Evolutionary conservation across 306 rosid genomes (phyloP), one percentile per base, ranked within the genome.

Genomic region (Vachellia collinsii): DNA sequence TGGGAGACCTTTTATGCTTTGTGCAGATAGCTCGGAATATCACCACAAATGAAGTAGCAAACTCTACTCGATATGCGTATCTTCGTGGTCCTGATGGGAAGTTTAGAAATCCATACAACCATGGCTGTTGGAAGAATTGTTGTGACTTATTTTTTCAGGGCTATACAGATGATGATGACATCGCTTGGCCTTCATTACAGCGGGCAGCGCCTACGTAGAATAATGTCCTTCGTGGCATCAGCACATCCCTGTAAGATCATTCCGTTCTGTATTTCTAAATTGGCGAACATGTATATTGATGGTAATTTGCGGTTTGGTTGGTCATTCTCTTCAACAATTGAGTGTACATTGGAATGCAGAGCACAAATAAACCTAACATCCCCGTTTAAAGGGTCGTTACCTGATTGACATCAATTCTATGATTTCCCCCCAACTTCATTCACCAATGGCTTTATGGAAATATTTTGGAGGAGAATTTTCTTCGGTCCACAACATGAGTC

Each of bases 1-100:
- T 41, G 25, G 56, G 59, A 29, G 6, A 64, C 6, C 76, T 61
- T 74, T 85, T 79, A 66, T 84, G 51, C 53, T 16, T 82, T 17
- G 77, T 76, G 83, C 92, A 93, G 99, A 88, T 94, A 77, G 95
- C 97, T 79, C 95, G 91, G 75, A 94, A 94, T 86, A 83, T 94
- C 88, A 94, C 99, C 29, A 93, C 97, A 19, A 93, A 93, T 38
- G 99, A 94, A 83, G 10, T 86, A 50, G 95, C 94, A 46, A 94
- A 94, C 72, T 88, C 92, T 7, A 6, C 82, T 75, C 97, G 97
- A 3, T 93, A 95, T 39, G 91, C 88, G 8, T 93, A 93, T 86
- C 98, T 93, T 54, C 94, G 87, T 4, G 93, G 98, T 72, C 89
- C 94, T 46, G 96, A 93, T 82, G 99, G 98, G 80, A 80, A 58